Evolutionary conservation across 768 basidiomycete species (phyloP), one percentile per base, ranked within the genome.

Genomic region (Agrocybe praecox): DNA sequence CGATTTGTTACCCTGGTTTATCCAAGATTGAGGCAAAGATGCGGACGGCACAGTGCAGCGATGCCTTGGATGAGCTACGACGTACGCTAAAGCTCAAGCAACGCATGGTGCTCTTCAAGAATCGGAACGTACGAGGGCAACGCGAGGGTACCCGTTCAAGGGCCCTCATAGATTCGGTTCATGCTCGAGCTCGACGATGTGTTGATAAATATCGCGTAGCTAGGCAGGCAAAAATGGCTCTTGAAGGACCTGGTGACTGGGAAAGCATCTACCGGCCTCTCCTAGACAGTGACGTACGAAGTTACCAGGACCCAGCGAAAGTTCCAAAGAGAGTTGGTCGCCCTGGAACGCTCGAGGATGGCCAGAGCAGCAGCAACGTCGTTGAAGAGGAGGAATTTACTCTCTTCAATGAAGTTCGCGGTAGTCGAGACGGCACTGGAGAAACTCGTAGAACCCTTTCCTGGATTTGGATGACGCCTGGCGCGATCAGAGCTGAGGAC

Each of bases 331-430:
- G 40, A n/a, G 15, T 11, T 1, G 54, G 50, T 1, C 57, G 18
- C 59, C 62, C 14, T 59, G 74, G 15, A 2, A 66, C 62, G 0
- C 59, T 64, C 6, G 65, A 67, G 24, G 62, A 64, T 42, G 47
- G 19, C 6, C 36, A 40, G 15, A n/a, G n/a, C n/a, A n/a, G n/a
- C n/a, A n/a, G n/a, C n/a, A n/a, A n/a, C n/a, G n/a, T n/a, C n/a
- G n/a, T n/a, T n/a, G n/a, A n/a, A n/a, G n/a, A n/a, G n/a, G n/a
- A 29, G 26, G 26, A 29, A 9, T 29, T 29, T 9, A 5, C 26
- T 29, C 26, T 29, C 9, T 29, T 29, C 26, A 29, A 29, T 29
- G 26, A 29, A 29, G 4, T 5, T 9, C 4, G 26, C 5, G 4
- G 5, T 29, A 4, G 26, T 29, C 36, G 36, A 14, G 36, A 40